Conservation (phyloP, 179 eudicot genomes). For the Silene noctiflora region DNA sequence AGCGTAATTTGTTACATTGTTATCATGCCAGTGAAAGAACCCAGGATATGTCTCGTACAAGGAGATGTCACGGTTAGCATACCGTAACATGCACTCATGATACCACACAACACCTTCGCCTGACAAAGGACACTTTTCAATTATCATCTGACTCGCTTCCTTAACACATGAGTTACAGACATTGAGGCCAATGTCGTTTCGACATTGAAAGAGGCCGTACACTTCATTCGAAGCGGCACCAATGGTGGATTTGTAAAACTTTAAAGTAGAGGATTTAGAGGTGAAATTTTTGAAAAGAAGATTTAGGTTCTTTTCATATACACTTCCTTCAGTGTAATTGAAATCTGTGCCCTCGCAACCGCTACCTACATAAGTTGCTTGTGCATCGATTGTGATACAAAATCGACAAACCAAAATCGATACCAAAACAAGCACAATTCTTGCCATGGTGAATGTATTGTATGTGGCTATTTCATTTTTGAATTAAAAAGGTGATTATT, state of each 20-base stretch:
- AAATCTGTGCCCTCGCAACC: background rate
- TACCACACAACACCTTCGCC: constrained; percentile 25
- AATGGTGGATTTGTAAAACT: constrained; percentile 21
- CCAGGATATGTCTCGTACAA: constrained; percentile 2
- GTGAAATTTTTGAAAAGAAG: constrained; percentile 10
- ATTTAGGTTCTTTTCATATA: constrained; percentile 20
- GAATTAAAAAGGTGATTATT: background rate
- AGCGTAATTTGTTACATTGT: constrained; percentile 11
- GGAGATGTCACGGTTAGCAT: constrained; percentile 26
- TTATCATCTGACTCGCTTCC: background rate
- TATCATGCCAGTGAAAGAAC: background rate
- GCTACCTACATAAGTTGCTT: background rate
- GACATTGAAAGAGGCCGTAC: constrained; percentile 29
- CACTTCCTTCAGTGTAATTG: constrained; percentile 16
- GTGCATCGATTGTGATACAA: background rate
- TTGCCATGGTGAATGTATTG: constrained; percentile 10
- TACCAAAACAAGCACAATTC: background rate
- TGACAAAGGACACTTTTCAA: background rate
- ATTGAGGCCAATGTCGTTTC: constrained; percentile 20
- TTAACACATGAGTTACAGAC: constrained; percentile 22
- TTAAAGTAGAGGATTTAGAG: background rate
- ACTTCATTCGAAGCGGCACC: constrained; percentile 14
- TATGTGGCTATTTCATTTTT: too few relatives aligned
- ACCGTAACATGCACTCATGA: constrained; percentile 28
- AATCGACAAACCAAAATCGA: constrained; percentile 4